Percentiles rank a stretch among this genome's conserved stretches.
These are phyloP conservation scores for Hysterium pulicare DNA, from an alignment of 2,329 filamentous ascomycete species.

Conservation along the genomic window DNA sequence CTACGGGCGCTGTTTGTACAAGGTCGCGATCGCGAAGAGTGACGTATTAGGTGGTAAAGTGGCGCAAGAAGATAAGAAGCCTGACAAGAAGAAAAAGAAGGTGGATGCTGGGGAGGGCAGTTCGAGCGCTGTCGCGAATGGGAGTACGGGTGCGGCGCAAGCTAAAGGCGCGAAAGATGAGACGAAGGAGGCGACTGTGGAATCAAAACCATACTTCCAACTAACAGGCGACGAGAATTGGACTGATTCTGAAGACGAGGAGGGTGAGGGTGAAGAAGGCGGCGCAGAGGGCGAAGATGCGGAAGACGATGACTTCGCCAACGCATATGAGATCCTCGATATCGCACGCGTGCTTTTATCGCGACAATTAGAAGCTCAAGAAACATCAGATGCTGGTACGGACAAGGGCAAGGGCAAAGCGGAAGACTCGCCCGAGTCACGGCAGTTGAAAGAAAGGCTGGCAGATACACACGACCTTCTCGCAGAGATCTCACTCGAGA, in stretches of 20 bases:
- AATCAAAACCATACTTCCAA: conserved; percentile 79
- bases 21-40: conserved; percentile 89
- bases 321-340: conserved; percentile 63
- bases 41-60: conserved; percentile 88
- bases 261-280: conserved; percentile 48
- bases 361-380: conserved; percentile 51
- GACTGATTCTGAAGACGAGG: conserved; percentile 70
- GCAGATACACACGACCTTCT: conserved; percentile 93
- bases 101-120: conserved; percentile 34
- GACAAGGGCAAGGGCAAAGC: conserved; percentile 43
- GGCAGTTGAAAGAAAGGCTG: conserved; percentile 67
- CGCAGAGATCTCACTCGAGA: conserved; percentile 95
- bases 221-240: conserved; percentile 95
- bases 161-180: conserved; percentile 43
- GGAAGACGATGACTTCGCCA: conserved; percentile 61
- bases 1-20: conserved; percentile 91
- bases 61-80: conserved; percentile 54
- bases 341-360: conserved; percentile 58
- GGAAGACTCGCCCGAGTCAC: conserved; percentile 32
- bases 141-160: conserved; percentile 40
- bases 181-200: conserved; percentile 45
- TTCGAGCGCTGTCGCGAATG: conserved; percentile 22
- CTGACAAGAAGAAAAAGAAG: conserved; percentile 40
- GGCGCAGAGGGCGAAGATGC: conserved; percentile 43
- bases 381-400: conserved; percentile 20